Conservation (phyloP, 305 asterid species). For the Ajuga reptans region DNA sequence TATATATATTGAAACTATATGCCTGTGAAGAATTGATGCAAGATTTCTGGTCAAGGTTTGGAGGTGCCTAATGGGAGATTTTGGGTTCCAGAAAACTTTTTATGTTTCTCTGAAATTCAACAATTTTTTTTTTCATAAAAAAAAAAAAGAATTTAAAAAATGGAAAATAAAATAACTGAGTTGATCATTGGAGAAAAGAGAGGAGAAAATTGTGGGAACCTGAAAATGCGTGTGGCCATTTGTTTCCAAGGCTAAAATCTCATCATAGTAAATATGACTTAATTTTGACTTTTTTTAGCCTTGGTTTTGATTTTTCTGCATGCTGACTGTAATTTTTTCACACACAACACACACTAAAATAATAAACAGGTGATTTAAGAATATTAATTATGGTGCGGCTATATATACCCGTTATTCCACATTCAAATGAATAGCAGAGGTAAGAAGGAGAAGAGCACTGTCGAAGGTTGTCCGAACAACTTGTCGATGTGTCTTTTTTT, state of each 20-base stretch:
- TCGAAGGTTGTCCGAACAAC: too few species aligned
- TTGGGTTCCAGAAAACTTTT: conserved; percentile 38
- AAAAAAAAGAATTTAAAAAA: not conserved
- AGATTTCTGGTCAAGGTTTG: conserved; percentile 62
- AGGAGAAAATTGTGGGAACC: conserved; percentile 32
- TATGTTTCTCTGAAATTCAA: conserved; percentile 26
- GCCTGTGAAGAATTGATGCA: conserved; percentile 44
- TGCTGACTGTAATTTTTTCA: too few species aligned
- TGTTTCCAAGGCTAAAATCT: not conserved
- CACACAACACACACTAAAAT: too few species aligned
- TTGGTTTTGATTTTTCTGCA: too few species aligned
- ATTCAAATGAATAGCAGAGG: too few species aligned
- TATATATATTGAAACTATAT: conserved; percentile 40
- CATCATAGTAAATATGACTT: not conserved
- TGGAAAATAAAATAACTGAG: not conserved
- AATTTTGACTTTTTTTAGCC: too few species aligned
- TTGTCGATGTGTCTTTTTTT: too few species aligned
- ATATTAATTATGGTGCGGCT: too few species aligned
- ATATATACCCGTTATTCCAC: too few species aligned
- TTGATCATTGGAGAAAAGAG: conserved; percentile 27
- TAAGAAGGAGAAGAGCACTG: too few species aligned
- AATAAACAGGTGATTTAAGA: too few species aligned
- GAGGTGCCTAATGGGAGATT: conserved; percentile 44
- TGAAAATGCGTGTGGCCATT: conserved; percentile 33
- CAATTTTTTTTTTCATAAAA: not conserved